Conservation (phyloP, 495 filamentous ascomycete genomes). For the Aspergillus sclerotiicarbonarius region DNA sequence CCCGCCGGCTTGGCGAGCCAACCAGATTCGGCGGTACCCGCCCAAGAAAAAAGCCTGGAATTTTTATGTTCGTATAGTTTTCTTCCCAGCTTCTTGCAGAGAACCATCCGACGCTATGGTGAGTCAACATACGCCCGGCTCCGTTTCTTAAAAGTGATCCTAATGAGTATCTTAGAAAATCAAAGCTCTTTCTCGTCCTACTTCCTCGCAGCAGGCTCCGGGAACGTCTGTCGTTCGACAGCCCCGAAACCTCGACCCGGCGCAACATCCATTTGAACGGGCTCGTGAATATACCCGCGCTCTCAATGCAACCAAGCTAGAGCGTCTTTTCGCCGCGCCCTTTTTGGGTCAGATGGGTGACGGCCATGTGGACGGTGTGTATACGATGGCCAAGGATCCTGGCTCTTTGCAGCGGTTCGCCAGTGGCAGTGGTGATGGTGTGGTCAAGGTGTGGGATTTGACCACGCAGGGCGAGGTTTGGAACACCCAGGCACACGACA, state of each 20-base stretch:
- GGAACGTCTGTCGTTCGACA: conserved; percentile 70
- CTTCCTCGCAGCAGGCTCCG: conserved; percentile 72
- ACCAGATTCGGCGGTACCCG: conserved; percentile 14
- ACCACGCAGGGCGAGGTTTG: conserved; percentile 75
- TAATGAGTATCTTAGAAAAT: conserved; percentile 64
- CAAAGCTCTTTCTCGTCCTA: conserved; percentile 81
- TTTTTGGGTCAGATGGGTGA: conserved; percentile 84
- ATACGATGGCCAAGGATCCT: conserved; percentile 69
- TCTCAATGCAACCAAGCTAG: conserved; percentile 88
- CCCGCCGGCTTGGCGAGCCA: conserved; percentile 20
- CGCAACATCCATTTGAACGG: conserved; percentile 90
- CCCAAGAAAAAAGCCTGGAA: conserved; percentile 18
- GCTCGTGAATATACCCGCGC: conserved; percentile 89
- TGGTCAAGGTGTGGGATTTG: conserved; percentile 94
- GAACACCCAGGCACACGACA: conserved; percentile 76
- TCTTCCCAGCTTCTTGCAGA: background rate
- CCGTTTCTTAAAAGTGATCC: background rate
- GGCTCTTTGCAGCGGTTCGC: conserved; percentile 67
- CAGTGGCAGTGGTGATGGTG: conserved; percentile 78
- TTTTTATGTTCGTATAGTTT: conserved; percentile 5
- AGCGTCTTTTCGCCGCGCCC: conserved; percentile 93
- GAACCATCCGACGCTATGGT: conserved; percentile 20
- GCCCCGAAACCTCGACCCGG: conserved; percentile 87
- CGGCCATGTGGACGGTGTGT: conserved; percentile 93
- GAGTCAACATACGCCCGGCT: background rate